Evolutionary conservation across 139 green algal species (phyloP).

Genomic region (Dunaliella primolecta): DNA sequence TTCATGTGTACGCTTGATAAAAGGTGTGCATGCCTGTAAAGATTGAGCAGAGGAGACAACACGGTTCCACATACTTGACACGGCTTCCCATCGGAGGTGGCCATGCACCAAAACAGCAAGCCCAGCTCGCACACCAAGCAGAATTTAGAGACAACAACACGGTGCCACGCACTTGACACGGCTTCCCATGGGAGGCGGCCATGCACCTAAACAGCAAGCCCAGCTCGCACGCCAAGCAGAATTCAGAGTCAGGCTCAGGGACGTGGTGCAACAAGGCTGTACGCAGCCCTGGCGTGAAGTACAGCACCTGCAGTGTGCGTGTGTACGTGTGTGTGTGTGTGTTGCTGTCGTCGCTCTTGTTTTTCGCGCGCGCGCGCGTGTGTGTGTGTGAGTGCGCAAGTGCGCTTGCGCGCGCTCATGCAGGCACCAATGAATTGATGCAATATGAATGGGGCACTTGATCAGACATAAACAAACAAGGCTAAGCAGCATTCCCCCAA

Average conservation of each 20-base stretch:
- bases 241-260: conserved; percentile 76
- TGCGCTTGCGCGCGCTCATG: too few species aligned
- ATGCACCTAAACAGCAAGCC: conserved; percentile 91
- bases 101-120: conserved; percentile 91
- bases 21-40: too few species aligned
- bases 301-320: conserved; percentile 66
- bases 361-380: too few species aligned
- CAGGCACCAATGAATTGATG: too few species aligned
- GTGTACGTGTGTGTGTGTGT: neutral
- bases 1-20: too few species aligned
- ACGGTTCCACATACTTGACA: conserved; percentile 67
- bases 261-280: conserved; percentile 53
- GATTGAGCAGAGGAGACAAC: too few species aligned
- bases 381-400: neutral
- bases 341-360: too few species aligned
- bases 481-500: too few species aligned
- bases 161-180: conserved; percentile 65
- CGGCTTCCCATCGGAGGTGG: conserved; percentile 40
- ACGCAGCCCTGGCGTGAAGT: conserved; percentile 76
- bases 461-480: too few species aligned
- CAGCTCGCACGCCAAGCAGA: conserved; percentile 85
- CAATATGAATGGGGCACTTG: too few species aligned
- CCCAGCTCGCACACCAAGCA: conserved; percentile 81
- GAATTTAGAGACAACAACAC: too few species aligned
- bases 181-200: conserved; percentile 36